phyloP scores from a whole-genome alignment of 805 yeast genomes.

The Metschnikowia chrysomelidarum region DNA sequence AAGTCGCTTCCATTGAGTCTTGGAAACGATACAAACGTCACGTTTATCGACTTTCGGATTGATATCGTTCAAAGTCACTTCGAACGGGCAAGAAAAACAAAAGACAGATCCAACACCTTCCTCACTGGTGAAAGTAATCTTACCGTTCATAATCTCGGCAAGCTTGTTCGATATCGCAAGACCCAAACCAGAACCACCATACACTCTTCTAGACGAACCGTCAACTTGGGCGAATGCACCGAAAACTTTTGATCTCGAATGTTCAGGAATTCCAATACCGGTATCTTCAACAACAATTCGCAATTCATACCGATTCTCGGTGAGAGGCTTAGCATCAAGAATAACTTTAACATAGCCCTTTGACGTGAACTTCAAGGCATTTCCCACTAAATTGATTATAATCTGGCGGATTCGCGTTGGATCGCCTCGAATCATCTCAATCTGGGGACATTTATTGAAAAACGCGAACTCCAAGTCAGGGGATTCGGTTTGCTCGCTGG shows the following conservation, averaged over 20 bases:
- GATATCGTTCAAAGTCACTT: conserved; percentile 25
- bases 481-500: conserved; percentile 47
- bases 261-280: conserved; percentile 52
- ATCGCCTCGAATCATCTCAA: conserved; percentile 45
- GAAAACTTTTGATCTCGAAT: conserved; percentile 44
- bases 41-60: conserved; percentile 10
- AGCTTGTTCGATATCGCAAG: conserved; percentile 48
- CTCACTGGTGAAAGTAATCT: conserved; percentile 42
- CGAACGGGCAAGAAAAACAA: conserved; percentile 32
- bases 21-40: conserved; percentile 32
- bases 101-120: conserved; percentile 50
- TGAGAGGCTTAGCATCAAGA: conserved; percentile 28
- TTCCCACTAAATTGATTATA: conserved; percentile 50
- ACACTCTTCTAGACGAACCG: conserved; percentile 48
- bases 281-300: conserved; percentile 45
- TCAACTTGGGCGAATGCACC: conserved; percentile 58
- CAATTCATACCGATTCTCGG: conserved; percentile 36
- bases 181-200: conserved; percentile 55
- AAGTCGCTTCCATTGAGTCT: conserved; percentile 28
- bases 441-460: conserved; percentile 39
- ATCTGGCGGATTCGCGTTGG: conserved; percentile 50
- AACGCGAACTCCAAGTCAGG: conserved; percentile 46
- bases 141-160: conserved; percentile 50
- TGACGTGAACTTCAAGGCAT: conserved; percentile 51
- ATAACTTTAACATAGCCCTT: conserved; percentile 42